Evolutionary conservation across 768 basidiomycete species (phyloP).

Genomic region (Tremella yokohamensis): DNA sequence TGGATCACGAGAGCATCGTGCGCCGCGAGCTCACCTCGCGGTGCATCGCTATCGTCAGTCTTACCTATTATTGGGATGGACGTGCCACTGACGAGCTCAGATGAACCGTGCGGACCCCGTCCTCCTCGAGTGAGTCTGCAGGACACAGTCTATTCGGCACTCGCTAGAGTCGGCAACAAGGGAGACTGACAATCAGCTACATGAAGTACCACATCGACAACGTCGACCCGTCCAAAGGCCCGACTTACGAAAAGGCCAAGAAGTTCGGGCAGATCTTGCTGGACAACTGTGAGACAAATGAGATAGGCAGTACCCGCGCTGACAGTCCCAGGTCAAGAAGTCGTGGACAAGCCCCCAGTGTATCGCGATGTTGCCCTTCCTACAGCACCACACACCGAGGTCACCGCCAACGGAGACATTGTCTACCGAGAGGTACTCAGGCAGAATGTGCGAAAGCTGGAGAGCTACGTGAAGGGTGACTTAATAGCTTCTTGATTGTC

Average conservation of each 20-base stretch:
- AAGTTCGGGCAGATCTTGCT: slow-evolving; percentile 94
- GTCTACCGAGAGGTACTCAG: slow-evolving; percentile 92
- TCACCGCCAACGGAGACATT: slow-evolving; percentile 89
- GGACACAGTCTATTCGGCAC: neutral
- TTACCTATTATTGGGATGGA: neutral
- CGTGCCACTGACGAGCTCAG: slow-evolving; percentile 7
- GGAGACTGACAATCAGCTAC: slow-evolving; percentile 56
- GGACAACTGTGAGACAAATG: slow-evolving; percentile 60
- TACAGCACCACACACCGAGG: slow-evolving; percentile 91
- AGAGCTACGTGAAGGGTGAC: slow-evolving; percentile 69
- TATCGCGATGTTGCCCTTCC: slow-evolving; percentile 75
- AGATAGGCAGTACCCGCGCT: neutral
- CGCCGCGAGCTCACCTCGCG: slow-evolving; percentile 66
- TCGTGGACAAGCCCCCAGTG: slow-evolving; percentile 42
- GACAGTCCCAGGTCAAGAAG: slow-evolving; percentile 32
- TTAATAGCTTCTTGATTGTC: neutral
- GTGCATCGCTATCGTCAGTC: slow-evolving; percentile 72
- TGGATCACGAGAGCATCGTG: slow-evolving; percentile 38
- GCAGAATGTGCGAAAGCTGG: slow-evolving; percentile 92
- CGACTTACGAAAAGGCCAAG: slow-evolving; percentile 91
- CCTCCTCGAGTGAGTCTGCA: slow-evolving; percentile 55
- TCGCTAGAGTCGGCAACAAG: neutral
- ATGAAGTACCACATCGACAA: slow-evolving; percentile 94
- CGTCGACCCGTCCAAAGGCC: slow-evolving; percentile 70
- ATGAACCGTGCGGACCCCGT: slow-evolving; percentile 96